Evolutionary conservation across 1,284 basidiomycete species (phyloP).

Genomic region (Trichosporon coremiiforme): DNA sequence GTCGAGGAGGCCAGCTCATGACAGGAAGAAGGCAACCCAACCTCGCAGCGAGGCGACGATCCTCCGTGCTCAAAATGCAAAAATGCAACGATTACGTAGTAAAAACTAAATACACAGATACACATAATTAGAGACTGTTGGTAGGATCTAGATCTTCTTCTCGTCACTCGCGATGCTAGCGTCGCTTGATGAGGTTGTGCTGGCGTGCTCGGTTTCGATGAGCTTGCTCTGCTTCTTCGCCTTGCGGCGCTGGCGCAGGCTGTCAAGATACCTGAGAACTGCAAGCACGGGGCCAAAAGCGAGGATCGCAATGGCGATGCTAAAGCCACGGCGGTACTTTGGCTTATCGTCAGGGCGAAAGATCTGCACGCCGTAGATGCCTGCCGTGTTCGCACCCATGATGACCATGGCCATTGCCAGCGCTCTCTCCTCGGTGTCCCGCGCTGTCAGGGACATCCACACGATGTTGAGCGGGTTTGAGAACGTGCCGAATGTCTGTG

Average conservation of each 20-base stretch:
- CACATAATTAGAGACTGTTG: not conserved
- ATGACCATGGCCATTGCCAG: constrained; percentile 42
- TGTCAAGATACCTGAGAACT: constrained; percentile 28
- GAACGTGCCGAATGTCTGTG: constrained; percentile 40
- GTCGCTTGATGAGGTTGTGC: not conserved
- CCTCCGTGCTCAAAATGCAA: too few relatives aligned
- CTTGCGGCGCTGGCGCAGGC: constrained; percentile 13
- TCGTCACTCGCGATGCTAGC: constrained; percentile 1
- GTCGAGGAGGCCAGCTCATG: too few relatives aligned
- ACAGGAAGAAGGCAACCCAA: too few relatives aligned
- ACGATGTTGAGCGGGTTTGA: constrained; percentile 44
- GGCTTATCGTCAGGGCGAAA: constrained; percentile 44
- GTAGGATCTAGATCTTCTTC: not conserved
- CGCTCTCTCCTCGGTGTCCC: constrained; percentile 37
- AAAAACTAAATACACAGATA: not conserved
- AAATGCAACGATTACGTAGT: not conserved
- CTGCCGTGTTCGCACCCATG: constrained; percentile 43
- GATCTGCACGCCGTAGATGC: constrained; percentile 44
- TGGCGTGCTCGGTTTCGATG: not conserved
- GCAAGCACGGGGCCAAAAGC: constrained; percentile 35
- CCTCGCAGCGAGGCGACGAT: too few relatives aligned
- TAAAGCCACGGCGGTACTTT: constrained; percentile 40
- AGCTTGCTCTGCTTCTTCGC: constrained; percentile 1
- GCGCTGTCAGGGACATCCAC: constrained; percentile 37
- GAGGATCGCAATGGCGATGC: constrained; percentile 38